A percentile compares a stretch with the other conserved stretches of the same genome.
These are phyloP conservation scores for Morella rubra DNA, from an alignment of 306 rosid species.

Conservation along the genomic window DNA sequence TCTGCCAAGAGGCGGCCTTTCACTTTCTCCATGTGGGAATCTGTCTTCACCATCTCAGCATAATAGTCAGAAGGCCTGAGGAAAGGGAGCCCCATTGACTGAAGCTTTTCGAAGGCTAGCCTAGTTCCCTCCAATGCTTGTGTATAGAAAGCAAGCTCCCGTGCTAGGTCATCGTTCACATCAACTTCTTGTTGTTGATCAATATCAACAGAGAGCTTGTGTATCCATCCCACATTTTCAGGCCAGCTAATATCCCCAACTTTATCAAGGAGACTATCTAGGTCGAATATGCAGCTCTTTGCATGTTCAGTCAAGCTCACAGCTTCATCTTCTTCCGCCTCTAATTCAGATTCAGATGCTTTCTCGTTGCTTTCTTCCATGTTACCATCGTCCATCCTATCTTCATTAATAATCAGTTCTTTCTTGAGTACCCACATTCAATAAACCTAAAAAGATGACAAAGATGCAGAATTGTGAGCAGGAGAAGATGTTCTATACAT, in stretches of 20 bases:
- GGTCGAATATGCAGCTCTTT: slow-evolving; percentile 55
- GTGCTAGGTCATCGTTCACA: slow-evolving; percentile 78
- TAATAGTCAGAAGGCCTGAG: slow-evolving; percentile 80
- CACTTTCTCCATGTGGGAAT: slow-evolving; percentile 76
- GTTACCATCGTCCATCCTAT: slow-evolving; percentile 24
- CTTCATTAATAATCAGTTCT: slow-evolving; percentile 17
- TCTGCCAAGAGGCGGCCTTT: slow-evolving; percentile 69
- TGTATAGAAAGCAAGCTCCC: slow-evolving; percentile 78
- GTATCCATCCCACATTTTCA: slow-evolving; percentile 65
- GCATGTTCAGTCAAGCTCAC: slow-evolving; percentile 61
- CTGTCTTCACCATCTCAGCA: slow-evolving; percentile 93
- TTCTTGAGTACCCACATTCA: slow-evolving; percentile 42
- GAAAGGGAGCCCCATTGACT: slow-evolving; percentile 68
- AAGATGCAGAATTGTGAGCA: background rate
- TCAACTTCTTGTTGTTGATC: slow-evolving; percentile 79
- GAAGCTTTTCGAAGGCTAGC: slow-evolving; percentile 70
- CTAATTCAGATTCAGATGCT: slow-evolving; percentile 55
- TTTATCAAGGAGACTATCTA: slow-evolving; percentile 71
- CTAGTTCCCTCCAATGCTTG: slow-evolving; percentile 87
- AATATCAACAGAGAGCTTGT: slow-evolving; percentile 67
- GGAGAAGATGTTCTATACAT: background rate
- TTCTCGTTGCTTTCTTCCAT: slow-evolving; percentile 33
- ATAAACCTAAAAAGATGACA: slow-evolving; percentile 32
- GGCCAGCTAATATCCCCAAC: slow-evolving; percentile 89
- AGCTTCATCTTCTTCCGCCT: slow-evolving; percentile 52